Percentiles rank a stretch among this genome's conserved stretches.
Conservation (phyloP, 2,329 filamentous ascomycete species). For the Ophiostoma fasciatum region DNA sequence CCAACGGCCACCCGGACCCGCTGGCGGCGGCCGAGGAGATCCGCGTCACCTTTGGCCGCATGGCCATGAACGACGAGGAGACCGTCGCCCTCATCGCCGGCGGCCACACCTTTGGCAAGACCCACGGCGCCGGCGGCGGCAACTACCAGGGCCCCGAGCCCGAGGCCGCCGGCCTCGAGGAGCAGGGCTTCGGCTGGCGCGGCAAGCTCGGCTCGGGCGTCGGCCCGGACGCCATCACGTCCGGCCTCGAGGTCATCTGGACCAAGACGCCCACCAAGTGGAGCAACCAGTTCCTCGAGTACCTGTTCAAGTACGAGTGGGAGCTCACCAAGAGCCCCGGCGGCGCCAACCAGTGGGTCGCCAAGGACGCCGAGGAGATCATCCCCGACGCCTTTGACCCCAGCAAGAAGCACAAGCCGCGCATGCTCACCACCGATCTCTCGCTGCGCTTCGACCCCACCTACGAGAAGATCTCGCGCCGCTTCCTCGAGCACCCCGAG, state of each 20-base stretch:
- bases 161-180: conserved; percentile 44
- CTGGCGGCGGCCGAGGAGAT: conserved; percentile 57
- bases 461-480: conserved; percentile 63
- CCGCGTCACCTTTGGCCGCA: conserved; percentile 58
- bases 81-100: conserved; percentile 67
- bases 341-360: conserved; percentile 64
- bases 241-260: conserved; percentile 67
- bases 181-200: conserved; percentile 59
- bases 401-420: conserved; percentile 58
- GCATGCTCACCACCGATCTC: conserved; percentile 64
- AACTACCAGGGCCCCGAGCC: conserved; percentile 55
- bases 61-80: conserved; percentile 76
- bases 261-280: conserved; percentile 62
- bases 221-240: conserved; percentile 59
- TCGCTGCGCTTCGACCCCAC: conserved; percentile 54
- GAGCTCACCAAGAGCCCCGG: conserved; percentile 60
- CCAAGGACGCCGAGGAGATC: conserved; percentile 49
- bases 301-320: conserved; percentile 68
- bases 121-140: conserved; percentile 54
- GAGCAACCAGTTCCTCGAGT: conserved; percentile 61
- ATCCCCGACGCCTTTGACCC: conserved; percentile 59
- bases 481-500: conserved; percentile 53
- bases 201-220: conserved; percentile 51
- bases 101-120: conserved; percentile 69
- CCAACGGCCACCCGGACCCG: conserved; percentile 56